Conservation (phyloP, 257 asterid species). For the Prunella vulgaris region DNA sequence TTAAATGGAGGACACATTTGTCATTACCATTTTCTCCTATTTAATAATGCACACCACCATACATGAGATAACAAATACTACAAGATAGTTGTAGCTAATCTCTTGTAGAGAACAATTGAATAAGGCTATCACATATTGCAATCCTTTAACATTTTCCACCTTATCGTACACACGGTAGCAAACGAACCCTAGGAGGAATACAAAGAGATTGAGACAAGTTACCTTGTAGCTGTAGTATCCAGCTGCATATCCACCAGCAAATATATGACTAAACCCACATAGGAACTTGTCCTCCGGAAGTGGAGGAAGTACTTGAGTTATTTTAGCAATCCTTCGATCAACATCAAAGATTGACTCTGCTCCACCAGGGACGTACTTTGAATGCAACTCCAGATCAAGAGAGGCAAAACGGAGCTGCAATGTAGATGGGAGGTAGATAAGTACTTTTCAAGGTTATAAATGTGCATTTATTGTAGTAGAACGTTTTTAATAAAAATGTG, state of each 20-base stretch:
- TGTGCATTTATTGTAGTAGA: background rate
- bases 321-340: slow-evolving; percentile 65
- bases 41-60: too few relatives aligned
- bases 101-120: too few relatives aligned
- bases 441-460: background rate
- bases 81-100: too few relatives aligned
- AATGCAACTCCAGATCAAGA: slow-evolving; percentile 78
- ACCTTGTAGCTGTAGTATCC: slow-evolving; percentile 99
- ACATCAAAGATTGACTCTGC: slow-evolving; percentile 78
- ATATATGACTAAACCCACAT: slow-evolving; percentile 84
- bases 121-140: too few relatives aligned
- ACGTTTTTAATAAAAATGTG: background rate
- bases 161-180: too few relatives aligned
- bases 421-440: slow-evolving; percentile 12
- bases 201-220: background rate
- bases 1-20: too few relatives aligned
- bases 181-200: background rate
- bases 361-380: slow-evolving; percentile 82
- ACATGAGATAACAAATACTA: too few relatives aligned
- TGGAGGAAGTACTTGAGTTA: slow-evolving; percentile 81
- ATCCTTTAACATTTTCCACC: too few relatives aligned
- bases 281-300: slow-evolving; percentile 89
- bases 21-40: too few relatives aligned
- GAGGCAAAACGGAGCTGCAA: slow-evolving; percentile 82
- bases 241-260: slow-evolving; percentile 98